Evolutionary conservation across 352 stramenopile genomes (phyloP).

Genomic region (Pythium volutum): DNA sequence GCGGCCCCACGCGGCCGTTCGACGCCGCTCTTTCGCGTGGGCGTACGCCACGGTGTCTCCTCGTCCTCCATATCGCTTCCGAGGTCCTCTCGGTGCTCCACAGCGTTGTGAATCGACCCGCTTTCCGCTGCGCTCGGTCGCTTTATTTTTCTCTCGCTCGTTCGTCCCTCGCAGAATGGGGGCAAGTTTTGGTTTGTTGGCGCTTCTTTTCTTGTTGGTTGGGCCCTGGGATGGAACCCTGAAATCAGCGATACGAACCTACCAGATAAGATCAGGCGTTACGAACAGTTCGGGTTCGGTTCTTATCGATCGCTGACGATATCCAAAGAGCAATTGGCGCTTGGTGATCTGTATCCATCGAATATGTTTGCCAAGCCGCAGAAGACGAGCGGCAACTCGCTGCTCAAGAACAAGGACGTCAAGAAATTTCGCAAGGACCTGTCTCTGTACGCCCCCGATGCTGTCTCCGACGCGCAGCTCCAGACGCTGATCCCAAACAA

Average conservation of each 20-base stretch:
- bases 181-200: constrained; percentile 1
- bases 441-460: constrained; percentile 27
- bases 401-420: constrained; percentile 83
- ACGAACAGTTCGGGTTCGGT: background rate
- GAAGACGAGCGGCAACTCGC: constrained; percentile 72
- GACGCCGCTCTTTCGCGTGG: constrained; percentile 2
- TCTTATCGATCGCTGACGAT: background rate
- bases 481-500: constrained; percentile 37
- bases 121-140: background rate
- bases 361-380: constrained; percentile 78
- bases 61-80: constrained; percentile 1
- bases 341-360: constrained; percentile 2
- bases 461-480: constrained; percentile 40
- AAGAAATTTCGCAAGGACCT: constrained; percentile 82
- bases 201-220: constrained; percentile 18
- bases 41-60: constrained; percentile 2
- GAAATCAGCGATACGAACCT: background rate
- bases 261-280: background rate
- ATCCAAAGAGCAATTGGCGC: background rate
- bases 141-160: background rate
- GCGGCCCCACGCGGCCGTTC: background rate
- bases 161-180: background rate
- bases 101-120: background rate
- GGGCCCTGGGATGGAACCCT: background rate
- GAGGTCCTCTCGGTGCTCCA: background rate